phyloP scores from a whole-genome alignment of 139 green algal species.

The Chlamydomonas asymmetrica region DNA sequence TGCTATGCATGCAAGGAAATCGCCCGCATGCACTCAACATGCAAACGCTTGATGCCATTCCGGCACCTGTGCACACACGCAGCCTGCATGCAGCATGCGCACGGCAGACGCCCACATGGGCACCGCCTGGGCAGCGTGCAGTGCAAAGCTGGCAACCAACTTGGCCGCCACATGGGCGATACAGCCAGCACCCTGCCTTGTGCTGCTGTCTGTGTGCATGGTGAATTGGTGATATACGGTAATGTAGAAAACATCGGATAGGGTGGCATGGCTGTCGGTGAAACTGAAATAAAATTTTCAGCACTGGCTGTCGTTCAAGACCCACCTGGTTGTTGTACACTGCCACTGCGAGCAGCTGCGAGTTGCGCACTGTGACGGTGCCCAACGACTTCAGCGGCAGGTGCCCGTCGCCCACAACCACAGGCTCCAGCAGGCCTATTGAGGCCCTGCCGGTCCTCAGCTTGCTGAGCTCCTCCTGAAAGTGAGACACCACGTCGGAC shows the following conservation, averaged over 20 bases:
- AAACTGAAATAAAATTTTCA: background rate
- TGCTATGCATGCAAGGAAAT: too few relatives aligned
- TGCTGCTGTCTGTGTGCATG: too few relatives aligned
- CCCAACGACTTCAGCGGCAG: conserved; percentile 64
- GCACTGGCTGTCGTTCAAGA: background rate
- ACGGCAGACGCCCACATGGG: too few relatives aligned
- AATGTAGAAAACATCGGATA: background rate
- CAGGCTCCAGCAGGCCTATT: conserved; percentile 76
- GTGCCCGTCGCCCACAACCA: conserved; percentile 59
- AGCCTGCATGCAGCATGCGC: too few relatives aligned
- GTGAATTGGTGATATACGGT: too few relatives aligned
- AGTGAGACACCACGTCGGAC: conserved; percentile 50
- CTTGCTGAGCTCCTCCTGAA: conserved; percentile 62
- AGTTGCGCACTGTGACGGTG: conserved; percentile 65
- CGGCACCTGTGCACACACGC: too few relatives aligned
- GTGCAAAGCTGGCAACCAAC: background rate
- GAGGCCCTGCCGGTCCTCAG: conserved; percentile 71
- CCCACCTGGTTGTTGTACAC: conserved; percentile 66
- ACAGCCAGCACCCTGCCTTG: background rate
- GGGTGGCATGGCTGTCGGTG: background rate
- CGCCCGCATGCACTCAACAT: too few relatives aligned
- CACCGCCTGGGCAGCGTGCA: too few relatives aligned
- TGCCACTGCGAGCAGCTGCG: conserved; percentile 68
- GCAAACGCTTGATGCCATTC: too few relatives aligned
- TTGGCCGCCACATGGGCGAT: background rate